Evolutionary conservation across 2,329 filamentous ascomycete species (phyloP), one percentile per base, ranked within the genome.

Genomic region (Coniochaeta sp.): DNA sequence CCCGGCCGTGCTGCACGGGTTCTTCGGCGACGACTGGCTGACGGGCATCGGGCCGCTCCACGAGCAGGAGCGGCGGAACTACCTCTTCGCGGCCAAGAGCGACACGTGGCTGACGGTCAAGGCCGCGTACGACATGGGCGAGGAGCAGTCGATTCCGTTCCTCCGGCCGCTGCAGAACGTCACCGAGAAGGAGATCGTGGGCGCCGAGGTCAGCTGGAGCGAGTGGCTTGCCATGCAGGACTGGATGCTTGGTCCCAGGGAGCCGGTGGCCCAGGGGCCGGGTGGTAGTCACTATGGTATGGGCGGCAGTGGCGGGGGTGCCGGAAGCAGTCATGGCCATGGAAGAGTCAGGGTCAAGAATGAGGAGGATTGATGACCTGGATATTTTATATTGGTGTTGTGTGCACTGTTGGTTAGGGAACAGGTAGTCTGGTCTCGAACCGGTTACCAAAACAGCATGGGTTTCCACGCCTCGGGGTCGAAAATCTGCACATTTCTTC

Each of bases 151-250:
- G 1, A 85, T 96, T 1, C 95, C 95, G 0, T 98, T 96, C 71
- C 77, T 98, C 67, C 87, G 87, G 65, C 92, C 93, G 5, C 77
- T 97, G n/a, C 87, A 89, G 67, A 84, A 87, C 59, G 86, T 89
- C 0, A 84, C 85, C 8, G 86, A 93, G 68, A 83, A 85, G 24
- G 95, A 98, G 76, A 90, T 98, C 63, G 84, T 90, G 63, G 83
- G 79, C 16, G 93, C 93, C 0, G 93, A 98, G 76, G 82, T 84
- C 63, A 87, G 82, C 62, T 99, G 95, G 95, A 96, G 91, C 71
- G 88, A 93, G 68, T 98, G 93, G 93, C 77, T 97, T 34, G 91
- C 91, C 14, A 96, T 97, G 91, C 91, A 96, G 73, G 93, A 97
- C 73, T 98, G 93, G 93, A 96, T 96, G 92, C 79, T 97, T n/a